Conservation (phyloP, 768 basidiomycete genomes). For the Termitomyces sp. region DNA sequence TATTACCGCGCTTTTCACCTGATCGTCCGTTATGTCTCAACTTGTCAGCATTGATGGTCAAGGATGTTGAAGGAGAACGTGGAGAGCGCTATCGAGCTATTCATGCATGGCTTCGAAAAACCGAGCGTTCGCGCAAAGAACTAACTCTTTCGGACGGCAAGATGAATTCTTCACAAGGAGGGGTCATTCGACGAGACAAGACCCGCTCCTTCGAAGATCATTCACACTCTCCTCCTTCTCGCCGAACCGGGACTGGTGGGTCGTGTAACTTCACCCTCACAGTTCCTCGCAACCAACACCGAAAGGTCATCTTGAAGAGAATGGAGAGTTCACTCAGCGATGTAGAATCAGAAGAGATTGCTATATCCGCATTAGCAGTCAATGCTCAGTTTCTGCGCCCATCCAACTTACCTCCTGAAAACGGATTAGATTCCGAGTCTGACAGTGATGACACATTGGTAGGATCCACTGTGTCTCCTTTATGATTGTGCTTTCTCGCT, state of each 20-base stretch:
- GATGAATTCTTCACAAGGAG: background rate
- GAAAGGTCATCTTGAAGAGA: background rate
- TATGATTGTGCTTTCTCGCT: background rate
- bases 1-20: slow-evolving; percentile 11
- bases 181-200: background rate
- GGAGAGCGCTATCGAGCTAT: slow-evolving; percentile 1
- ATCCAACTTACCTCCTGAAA: background rate
- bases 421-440: background rate
- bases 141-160: background rate
- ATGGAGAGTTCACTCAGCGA: background rate
- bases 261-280: background rate
- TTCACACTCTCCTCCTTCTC: background rate
- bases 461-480: background rate
- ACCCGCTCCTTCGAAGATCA: background rate
- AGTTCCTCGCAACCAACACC: background rate
- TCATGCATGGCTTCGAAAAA: slow-evolving; percentile 6
- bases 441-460: background rate
- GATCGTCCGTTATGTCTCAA: slow-evolving; percentile 10
- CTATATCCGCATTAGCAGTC: background rate
- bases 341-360: background rate
- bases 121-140: slow-evolving; percentile 1
- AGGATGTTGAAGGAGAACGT: background rate
- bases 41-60: background rate
- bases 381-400: background rate
- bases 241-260: background rate